Evolutionary conservation across 306 rosid species (phyloP).

Genomic region (Coriaria nepalensis): DNA sequence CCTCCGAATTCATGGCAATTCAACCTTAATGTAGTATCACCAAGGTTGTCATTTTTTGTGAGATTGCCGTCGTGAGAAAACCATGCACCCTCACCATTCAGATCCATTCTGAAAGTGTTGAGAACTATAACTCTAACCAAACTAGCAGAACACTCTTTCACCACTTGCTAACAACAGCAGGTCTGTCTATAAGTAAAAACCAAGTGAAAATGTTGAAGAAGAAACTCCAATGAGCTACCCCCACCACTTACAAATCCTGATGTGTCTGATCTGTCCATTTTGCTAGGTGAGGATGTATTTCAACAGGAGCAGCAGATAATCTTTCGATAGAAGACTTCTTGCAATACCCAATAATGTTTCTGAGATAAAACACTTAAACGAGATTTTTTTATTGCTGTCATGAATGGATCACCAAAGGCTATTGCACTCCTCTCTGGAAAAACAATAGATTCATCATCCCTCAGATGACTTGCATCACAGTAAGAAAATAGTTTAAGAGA

Average conservation of each 20-base stretch:
- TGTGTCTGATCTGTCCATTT: slow-evolving; percentile 83
- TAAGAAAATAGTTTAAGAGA: too few relatives aligned
- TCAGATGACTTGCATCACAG: too few relatives aligned
- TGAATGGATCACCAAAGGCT: too few relatives aligned
- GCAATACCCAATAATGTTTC: too few relatives aligned
- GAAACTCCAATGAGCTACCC: slow-evolving; percentile 24
- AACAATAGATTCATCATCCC: too few relatives aligned
- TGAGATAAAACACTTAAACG: too few relatives aligned
- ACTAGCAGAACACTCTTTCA: slow-evolving; percentile 23
- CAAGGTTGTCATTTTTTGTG: slow-evolving; percentile 36
- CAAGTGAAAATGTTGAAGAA: slow-evolving; percentile 12
- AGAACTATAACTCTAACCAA: slow-evolving; percentile 24
- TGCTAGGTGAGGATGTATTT: background rate
- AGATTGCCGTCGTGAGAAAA: slow-evolving; percentile 44
- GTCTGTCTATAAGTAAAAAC: slow-evolving; percentile 21
- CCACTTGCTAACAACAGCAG: slow-evolving; percentile 22
- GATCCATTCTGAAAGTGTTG: slow-evolving; percentile 55
- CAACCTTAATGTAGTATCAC: slow-evolving; percentile 65
- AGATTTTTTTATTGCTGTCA: too few relatives aligned
- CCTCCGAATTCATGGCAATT: slow-evolving; percentile 53
- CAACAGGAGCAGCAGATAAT: background rate
- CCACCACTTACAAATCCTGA: slow-evolving; percentile 94
- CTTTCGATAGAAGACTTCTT: too few relatives aligned
- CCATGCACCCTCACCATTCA: slow-evolving; percentile 41
- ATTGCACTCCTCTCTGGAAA: too few relatives aligned